Evolutionary conservation across 2,329 filamentous ascomycete species (phyloP).

Genomic region (Penicillium hesseltinei): DNA sequence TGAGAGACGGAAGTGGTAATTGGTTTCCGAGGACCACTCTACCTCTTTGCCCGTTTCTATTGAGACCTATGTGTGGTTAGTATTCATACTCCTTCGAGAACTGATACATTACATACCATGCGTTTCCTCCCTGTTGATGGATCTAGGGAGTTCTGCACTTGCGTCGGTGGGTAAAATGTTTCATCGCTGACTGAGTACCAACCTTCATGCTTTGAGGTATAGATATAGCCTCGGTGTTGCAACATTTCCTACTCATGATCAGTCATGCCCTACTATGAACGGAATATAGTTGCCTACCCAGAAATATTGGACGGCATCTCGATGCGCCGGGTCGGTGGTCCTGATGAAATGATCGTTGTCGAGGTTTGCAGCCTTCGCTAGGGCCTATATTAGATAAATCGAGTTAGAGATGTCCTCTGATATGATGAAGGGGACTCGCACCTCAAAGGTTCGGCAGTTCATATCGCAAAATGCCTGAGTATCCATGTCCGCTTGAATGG

Average conservation of each 20-base stretch:
- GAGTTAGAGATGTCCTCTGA: constrained; percentile 1
- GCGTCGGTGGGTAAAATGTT: constrained; percentile 82
- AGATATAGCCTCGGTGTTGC: constrained; percentile 72
- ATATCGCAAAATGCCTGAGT: constrained; percentile 86
- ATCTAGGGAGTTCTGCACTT: constrained; percentile 71
- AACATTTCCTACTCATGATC: constrained; percentile 57
- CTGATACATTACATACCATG: constrained; percentile 53
- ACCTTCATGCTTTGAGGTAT: constrained; percentile 80
- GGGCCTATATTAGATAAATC: constrained; percentile 43
- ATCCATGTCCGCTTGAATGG: constrained; percentile 65
- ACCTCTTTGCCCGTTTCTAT: constrained; percentile 88
- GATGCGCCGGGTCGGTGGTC: constrained; percentile 81
- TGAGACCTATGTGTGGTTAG: constrained; percentile 52
- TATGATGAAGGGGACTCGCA: constrained; percentile 22
- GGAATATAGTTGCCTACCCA: constrained; percentile 57
- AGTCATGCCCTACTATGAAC: constrained; percentile 1
- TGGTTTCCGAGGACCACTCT: constrained; percentile 89
- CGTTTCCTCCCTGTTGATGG: constrained; percentile 78
- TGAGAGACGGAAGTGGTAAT: constrained; percentile 92
- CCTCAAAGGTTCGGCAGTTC: constrained; percentile 75
- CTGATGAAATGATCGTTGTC: constrained; percentile 85
- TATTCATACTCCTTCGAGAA: neutral
- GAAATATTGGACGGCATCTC: constrained; percentile 80
- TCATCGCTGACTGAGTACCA: constrained; percentile 98
- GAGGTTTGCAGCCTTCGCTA: constrained; percentile 69